These are phyloP conservation scores for Gnetum montanum DNA, from an alignment of 75 land plant species.

Conservation along the genomic window DNA sequence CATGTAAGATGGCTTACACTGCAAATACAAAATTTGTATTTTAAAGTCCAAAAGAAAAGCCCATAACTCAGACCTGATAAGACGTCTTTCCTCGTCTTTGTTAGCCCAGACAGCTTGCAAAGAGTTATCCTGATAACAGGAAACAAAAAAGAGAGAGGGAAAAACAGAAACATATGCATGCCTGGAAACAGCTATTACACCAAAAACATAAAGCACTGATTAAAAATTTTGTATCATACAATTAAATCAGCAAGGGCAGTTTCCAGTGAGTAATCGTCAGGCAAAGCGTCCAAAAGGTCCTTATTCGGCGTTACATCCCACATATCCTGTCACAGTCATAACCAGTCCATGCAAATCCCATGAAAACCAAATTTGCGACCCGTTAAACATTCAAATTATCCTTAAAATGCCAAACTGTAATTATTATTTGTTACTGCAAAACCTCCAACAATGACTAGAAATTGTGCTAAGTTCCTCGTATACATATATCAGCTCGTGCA, in stretches of 20 bases:
- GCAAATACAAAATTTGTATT: too few species aligned
- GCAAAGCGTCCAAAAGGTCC: constrained; percentile 42
- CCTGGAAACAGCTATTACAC: not conserved
- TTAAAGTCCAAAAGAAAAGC: too few species aligned
- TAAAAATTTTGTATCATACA: constrained; percentile 21
- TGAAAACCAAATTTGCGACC: not conserved
- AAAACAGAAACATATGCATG: not conserved
- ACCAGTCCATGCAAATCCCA: not conserved
- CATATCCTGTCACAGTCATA: constrained; percentile 29
- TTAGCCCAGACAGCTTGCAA: constrained; percentile 68
- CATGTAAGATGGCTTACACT: too few species aligned
- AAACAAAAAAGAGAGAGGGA: constrained; percentile 10
- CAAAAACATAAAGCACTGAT: not conserved
- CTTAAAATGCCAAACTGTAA: not conserved
- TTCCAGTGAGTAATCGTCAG: constrained; percentile 55
- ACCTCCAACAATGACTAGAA: not conserved
- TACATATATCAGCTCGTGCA: not conserved
- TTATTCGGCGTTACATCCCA: constrained; percentile 82
- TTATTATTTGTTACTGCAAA: not conserved
- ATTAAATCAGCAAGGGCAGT: constrained; percentile 74
- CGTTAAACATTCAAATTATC: not conserved
- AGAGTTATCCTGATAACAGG: constrained; percentile 73
- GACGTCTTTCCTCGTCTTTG: constrained; percentile 19
- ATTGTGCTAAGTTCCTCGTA: not conserved
- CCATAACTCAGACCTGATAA: too few species aligned